Conservation (phyloP, 208 protist species). For the Lotmaria passim region DNA sequence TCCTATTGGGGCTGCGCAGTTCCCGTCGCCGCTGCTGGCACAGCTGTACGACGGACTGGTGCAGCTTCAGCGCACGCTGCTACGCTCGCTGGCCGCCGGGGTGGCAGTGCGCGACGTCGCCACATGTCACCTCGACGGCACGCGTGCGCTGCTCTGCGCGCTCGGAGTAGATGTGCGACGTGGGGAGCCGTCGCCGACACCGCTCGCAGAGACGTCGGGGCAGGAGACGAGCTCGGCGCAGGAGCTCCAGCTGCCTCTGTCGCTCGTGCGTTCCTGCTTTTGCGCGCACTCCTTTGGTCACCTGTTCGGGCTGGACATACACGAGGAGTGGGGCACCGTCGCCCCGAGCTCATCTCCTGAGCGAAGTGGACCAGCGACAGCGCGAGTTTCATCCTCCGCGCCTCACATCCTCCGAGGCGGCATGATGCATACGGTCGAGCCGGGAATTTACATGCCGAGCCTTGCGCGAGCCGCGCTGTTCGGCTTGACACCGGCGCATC, state of each 20-base stretch:
- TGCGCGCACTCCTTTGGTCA: conserved; percentile 68
- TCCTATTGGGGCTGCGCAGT: conserved; percentile 26
- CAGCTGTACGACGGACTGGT: conserved; percentile 48
- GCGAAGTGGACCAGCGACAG: no score
- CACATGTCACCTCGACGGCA: conserved; percentile 37
- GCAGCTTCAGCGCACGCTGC: conserved; percentile 42
- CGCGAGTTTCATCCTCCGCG: no score
- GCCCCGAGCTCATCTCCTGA: not conserved
- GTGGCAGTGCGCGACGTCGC: conserved; percentile 34
- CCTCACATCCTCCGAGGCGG: conserved; percentile 34
- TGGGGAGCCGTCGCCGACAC: not conserved
- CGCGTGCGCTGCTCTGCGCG: conserved; percentile 25
- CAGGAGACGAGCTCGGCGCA: not conserved
- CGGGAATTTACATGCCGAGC: conserved; percentile 60
- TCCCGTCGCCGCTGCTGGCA: conserved; percentile 13
- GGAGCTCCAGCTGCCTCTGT: conserved; percentile 17
- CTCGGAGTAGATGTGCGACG: conserved; percentile 34
- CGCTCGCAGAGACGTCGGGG: not conserved
- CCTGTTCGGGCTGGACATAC: conserved; percentile 65
- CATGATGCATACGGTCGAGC: conserved; percentile 77
- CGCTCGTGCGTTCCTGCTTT: conserved; percentile 46
- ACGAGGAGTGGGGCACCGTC: conserved; percentile 36
- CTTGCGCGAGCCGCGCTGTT: conserved; percentile 19
- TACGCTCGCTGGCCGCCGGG: conserved; percentile 35
- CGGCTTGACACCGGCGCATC: conserved; percentile 11